Evolutionary conservation across 2,329 filamentous ascomycete species (phyloP).

Genomic region (Fusarium succisae): DNA sequence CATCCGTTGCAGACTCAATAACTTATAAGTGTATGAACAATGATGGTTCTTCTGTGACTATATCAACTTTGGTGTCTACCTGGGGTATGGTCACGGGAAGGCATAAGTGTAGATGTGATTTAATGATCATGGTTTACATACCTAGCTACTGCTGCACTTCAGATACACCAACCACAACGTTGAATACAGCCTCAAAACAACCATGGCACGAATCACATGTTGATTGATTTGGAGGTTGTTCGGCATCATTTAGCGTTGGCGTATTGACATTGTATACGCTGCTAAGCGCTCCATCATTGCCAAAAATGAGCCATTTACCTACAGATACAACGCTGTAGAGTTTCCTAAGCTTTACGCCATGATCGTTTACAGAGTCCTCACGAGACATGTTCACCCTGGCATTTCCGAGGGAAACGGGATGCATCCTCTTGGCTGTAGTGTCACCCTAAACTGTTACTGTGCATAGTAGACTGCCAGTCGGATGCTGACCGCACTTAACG

Average conservation of each 20-base stretch:
- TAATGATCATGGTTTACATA: too few relatives aligned
- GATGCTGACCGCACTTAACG: slow-evolving; percentile 10
- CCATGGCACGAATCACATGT: neutral
- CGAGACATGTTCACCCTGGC: slow-evolving; percentile 8
- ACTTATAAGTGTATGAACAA: neutral
- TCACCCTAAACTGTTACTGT: neutral
- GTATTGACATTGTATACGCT: neutral
- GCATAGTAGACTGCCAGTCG: neutral
- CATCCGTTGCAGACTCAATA: neutral
- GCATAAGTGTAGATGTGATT: neutral
- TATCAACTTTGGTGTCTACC: neutral
- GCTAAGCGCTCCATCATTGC: neutral
- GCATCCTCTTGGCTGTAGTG: neutral
- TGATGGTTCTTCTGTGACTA: neutral
- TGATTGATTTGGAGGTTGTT: neutral
- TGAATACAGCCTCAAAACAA: neutral
- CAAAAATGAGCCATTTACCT: neutral
- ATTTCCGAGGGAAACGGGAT: slow-evolving; percentile 12
- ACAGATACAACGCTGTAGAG: neutral
- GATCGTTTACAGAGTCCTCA: neutral
- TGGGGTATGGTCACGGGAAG: neutral
- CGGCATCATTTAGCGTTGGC: neutral
- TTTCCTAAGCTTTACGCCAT: neutral
- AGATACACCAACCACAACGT: neutral
- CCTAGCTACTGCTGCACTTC: too few relatives aligned